phyloP scores from a whole-genome alignment of 2,329 filamentous ascomycete species.

The Epichloe amarillans region DNA sequence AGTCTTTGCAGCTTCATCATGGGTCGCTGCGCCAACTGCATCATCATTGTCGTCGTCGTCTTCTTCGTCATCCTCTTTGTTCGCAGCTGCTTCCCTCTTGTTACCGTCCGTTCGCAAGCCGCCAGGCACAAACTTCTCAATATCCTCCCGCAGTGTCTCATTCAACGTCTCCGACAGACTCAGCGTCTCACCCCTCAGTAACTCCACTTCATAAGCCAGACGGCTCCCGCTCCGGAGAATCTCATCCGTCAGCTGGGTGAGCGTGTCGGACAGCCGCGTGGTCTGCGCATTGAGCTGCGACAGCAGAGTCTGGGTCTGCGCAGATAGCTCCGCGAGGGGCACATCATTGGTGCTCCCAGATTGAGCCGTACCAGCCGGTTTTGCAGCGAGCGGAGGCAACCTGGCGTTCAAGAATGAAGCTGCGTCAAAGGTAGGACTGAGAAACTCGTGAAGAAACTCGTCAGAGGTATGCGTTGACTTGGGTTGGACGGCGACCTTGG shows the following conservation, averaged over 20 bases:
- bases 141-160: conserved; percentile 57
- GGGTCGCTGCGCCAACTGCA: conserved; percentile 7
- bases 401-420: conserved; percentile 73
- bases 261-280: conserved; percentile 61
- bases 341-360: conserved; percentile 24
- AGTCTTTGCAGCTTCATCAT: conserved; percentile 4
- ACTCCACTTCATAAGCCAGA: conserved; percentile 86
- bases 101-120: conserved; percentile 25
- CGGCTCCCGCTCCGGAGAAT: conserved; percentile 81
- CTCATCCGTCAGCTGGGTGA: conserved; percentile 88
- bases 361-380: conserved; percentile 13
- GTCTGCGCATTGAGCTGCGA: conserved; percentile 84
- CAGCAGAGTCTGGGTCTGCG: conserved; percentile 70
- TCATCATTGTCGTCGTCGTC: conserved; percentile 11
- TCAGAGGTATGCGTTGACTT: conserved; percentile 56
- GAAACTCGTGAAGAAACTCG: conserved; percentile 60
- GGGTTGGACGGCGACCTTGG: conserved; percentile 26
- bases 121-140: conserved; percentile 55
- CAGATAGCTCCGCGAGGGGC: conserved; percentile 62
- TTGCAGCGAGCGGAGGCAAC: conserved; percentile 52
- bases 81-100: conserved; percentile 9
- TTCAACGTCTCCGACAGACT: conserved; percentile 67
- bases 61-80: conserved; percentile 4
- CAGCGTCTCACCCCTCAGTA: conserved; percentile 76
- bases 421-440: conserved; percentile 65